phyloP scores from a whole-genome alignment of 1,284 basidiomycete species.

The Ceratorhiza oryzae-sativae region DNA sequence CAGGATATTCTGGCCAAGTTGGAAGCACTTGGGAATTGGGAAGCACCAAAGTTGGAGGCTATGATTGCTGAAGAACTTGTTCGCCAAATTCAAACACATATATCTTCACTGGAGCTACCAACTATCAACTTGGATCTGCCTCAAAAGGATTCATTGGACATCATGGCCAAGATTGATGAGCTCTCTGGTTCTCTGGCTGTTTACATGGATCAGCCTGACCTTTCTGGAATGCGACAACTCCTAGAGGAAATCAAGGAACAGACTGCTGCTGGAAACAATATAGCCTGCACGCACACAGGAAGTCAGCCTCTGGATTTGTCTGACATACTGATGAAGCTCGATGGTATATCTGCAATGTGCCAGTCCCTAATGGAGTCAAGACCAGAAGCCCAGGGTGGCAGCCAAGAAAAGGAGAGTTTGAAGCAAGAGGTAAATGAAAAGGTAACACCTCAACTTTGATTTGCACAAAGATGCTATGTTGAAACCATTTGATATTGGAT shows the following conservation, averaged over 20 bases:
- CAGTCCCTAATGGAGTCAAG: constrained; percentile 19
- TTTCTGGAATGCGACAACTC: neutral
- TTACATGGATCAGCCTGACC: neutral
- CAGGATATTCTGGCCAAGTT: constrained; percentile 17
- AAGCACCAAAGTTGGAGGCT: neutral
- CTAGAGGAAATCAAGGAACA: constrained; percentile 10
- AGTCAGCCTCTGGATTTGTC: constrained; percentile 1
- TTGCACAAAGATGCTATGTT: too few species aligned
- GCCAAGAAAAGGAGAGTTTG: neutral
- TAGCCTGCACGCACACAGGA: neutral
- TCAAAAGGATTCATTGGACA: neutral
- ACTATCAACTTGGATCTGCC: neutral
- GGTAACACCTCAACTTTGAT: neutral
- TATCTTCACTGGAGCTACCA: neutral
- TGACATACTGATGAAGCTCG: constrained; percentile 25
- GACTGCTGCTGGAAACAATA: too few species aligned
- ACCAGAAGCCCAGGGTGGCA: neutral
- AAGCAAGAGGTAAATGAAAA: constrained; percentile 18
- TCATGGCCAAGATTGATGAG: constrained; percentile 5
- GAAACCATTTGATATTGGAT: neutral
- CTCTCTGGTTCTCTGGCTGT: neutral
- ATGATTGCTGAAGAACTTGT: constrained; percentile 3
- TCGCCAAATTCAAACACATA: constrained; percentile 20
- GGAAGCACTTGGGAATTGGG: neutral
- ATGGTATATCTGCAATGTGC: constrained; percentile 32